Evolutionary conservation across 176 grass and related monocot species (phyloP).

Genomic region (Tillandsia leiboldiana): DNA sequence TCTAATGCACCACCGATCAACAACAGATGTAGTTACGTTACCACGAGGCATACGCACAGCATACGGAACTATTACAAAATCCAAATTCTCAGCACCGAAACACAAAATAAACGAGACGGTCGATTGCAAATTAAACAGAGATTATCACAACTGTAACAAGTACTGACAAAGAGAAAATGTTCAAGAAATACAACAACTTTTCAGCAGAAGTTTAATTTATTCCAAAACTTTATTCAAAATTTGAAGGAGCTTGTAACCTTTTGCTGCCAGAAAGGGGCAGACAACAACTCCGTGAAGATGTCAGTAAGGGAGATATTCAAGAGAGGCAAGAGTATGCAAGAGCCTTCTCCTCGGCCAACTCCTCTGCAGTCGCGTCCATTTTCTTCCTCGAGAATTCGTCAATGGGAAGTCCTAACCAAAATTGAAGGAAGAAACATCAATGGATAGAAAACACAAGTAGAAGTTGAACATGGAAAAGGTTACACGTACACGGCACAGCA

Average conservation of each 20-base stretch:
- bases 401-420: slow-evolving; percentile 52
- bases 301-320: slow-evolving; percentile 18
- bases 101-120: no score
- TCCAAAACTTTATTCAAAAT: neutral
- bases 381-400: slow-evolving; percentile 93
- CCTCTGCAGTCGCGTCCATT: slow-evolving; percentile 74
- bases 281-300: neutral
- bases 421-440: neutral
- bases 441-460: slow-evolving; percentile 8
- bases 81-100: no score
- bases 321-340: slow-evolving; percentile 85
- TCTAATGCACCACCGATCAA: no score
- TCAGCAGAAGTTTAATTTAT: neutral
- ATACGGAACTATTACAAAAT: no score
- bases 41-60: no score
- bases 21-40: no score
- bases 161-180: no score
- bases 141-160: no score
- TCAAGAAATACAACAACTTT: neutral
- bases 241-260: neutral
- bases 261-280: neutral
- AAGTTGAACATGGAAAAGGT: neutral
- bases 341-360: slow-evolving; percentile 83
- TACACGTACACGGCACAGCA: no score
- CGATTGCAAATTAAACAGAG: no score